A percentile compares a stretch with the other conserved stretches of the same genome.
Evolutionary conservation across 495 filamentous ascomycete genomes (phyloP).

Genomic region (Aspergillus panamensis): DNA sequence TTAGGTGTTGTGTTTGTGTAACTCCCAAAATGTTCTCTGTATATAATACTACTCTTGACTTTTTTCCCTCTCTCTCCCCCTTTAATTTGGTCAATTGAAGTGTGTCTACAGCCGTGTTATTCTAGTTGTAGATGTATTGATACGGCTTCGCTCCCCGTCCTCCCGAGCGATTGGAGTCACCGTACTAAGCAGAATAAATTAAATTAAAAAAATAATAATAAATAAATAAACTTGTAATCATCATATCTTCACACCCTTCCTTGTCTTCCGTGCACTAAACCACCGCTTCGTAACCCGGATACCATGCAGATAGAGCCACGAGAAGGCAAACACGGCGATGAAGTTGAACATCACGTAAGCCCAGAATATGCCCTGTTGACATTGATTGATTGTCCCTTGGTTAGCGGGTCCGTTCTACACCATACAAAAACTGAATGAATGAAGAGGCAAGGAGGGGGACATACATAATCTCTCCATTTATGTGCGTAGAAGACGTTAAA

Average conservation of each 20-base stretch:
- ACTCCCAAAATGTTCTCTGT: background rate
- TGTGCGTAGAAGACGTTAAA: constrained; percentile 51
- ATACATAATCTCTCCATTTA: constrained; percentile 61
- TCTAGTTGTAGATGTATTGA: too few species aligned
- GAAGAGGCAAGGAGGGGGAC: constrained; percentile 22
- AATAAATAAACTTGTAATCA: background rate
- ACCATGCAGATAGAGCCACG: constrained; percentile 54
- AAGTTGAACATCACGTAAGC: constrained; percentile 57
- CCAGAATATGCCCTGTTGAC: constrained; percentile 51
- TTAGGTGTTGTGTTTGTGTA: too few species aligned
- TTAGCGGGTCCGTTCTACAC: background rate
- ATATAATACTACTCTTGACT: background rate
- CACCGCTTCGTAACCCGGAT: constrained; percentile 37
- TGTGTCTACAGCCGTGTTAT: too few species aligned
- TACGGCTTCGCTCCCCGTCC: too few species aligned
- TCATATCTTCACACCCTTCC: constrained; percentile 15
- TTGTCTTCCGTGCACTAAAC: constrained; percentile 43
- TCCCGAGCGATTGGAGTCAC: too few species aligned
- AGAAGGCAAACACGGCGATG: constrained; percentile 45
- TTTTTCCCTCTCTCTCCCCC: background rate
- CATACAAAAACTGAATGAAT: background rate
- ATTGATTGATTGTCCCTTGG: background rate
- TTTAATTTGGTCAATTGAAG: too few species aligned
- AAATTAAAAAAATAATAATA: too few species aligned
- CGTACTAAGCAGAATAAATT: too few species aligned